phyloP scores from a whole-genome alignment of 177 flowering plant species.

The Vitis hybrid region DNA sequence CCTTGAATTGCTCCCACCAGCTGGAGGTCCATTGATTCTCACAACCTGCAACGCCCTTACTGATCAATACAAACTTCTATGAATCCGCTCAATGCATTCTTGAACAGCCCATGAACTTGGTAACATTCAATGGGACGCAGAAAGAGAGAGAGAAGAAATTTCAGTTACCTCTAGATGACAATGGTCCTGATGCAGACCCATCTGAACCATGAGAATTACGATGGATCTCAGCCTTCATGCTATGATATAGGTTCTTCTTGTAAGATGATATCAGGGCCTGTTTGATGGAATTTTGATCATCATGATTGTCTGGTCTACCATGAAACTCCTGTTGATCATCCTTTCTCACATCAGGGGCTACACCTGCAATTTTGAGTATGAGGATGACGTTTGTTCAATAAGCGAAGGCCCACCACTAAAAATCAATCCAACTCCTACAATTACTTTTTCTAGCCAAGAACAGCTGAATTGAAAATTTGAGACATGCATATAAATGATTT shows the following conservation, averaged over 20 bases:
- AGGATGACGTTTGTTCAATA: too few relatives aligned
- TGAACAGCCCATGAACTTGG: too few relatives aligned
- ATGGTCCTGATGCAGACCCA: constrained; percentile 12
- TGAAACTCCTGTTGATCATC: constrained; percentile 36
- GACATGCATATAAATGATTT: too few relatives aligned
- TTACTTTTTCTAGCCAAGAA: too few relatives aligned
- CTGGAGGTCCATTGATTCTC: constrained; percentile 62
- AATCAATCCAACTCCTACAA: too few relatives aligned
- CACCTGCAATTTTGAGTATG: constrained; percentile 38
- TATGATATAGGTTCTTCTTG: constrained; percentile 49
- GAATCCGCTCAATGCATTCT: too few relatives aligned
- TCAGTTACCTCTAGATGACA: constrained; percentile 37
- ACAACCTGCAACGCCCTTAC: constrained; percentile 24
- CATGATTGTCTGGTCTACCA: constrained; percentile 38
- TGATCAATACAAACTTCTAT: background rate
- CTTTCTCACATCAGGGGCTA: constrained; percentile 40
- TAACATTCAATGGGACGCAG: background rate
- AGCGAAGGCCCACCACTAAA: too few relatives aligned
- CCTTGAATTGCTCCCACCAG: constrained; percentile 87
- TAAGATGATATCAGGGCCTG: constrained; percentile 55
- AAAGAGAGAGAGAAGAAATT: background rate
- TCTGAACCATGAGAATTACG: constrained; percentile 11
- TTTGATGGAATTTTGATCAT: constrained; percentile 56
- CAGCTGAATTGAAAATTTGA: too few relatives aligned
- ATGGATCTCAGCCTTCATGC: constrained; percentile 54